These are phyloP conservation scores for Myriosclerotinia scirpicola DNA, from an alignment of 2,329 filamentous ascomycete species.

Conservation along the genomic window DNA sequence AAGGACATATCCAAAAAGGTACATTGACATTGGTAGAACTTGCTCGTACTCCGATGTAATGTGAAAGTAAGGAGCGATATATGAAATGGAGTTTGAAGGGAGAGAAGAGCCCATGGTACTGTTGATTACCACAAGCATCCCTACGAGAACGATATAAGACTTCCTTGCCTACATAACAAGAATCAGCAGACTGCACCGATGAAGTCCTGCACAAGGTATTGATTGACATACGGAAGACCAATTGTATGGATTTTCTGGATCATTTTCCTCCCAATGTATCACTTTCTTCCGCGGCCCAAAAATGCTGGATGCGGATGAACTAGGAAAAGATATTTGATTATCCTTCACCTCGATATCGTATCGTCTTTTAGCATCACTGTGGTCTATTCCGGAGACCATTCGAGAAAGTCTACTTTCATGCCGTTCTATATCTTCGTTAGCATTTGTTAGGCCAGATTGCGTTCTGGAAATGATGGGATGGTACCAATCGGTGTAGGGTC, in stretches of 20 bases:
- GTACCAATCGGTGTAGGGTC: background rate
- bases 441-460: background rate
- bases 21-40: constrained; percentile 61
- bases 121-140: constrained; percentile 63
- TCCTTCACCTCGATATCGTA: constrained; percentile 48
- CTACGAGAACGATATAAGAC: constrained; percentile 52
- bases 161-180: constrained; percentile 51
- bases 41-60: constrained; percentile 47
- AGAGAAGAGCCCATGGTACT: constrained; percentile 65
- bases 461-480: background rate
- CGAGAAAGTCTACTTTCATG: constrained; percentile 28
- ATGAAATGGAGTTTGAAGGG: constrained; percentile 61
- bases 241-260: constrained; percentile 40
- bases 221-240: constrained; percentile 34
- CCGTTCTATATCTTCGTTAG: background rate
- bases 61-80: constrained; percentile 57
- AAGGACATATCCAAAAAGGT: constrained; percentile 61
- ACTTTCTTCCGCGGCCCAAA: constrained; percentile 29
- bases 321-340: constrained; percentile 39
- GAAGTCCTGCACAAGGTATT: background rate
- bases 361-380: constrained; percentile 45
- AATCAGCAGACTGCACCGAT: background rate
- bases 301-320: constrained; percentile 31
- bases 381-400: constrained; percentile 40
- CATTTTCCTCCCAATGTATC: constrained; percentile 36